phyloP scores from a whole-genome alignment of 1,284 basidiomycete genomes.

The Tilletia caries region DNA sequence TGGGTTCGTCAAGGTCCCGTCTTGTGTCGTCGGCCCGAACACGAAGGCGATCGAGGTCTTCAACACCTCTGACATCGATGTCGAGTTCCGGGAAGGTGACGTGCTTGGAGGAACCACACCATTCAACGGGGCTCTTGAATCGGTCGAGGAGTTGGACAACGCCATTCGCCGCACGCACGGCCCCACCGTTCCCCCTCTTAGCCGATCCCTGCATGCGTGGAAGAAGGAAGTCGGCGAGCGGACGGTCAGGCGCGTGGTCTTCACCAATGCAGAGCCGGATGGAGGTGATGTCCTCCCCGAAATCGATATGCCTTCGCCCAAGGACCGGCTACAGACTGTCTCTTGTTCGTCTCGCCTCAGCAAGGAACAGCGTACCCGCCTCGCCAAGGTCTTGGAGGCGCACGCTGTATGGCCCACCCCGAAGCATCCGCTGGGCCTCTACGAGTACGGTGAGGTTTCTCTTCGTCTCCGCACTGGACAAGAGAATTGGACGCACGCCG shows the following conservation, averaged over 20 bases:
- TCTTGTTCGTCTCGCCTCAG: background rate
- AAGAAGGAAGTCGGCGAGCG: background rate
- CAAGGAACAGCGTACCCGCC: background rate
- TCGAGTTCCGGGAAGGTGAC: background rate
- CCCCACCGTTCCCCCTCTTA: too few species aligned
- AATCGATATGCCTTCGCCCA: background rate
- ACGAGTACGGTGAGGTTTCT: background rate
- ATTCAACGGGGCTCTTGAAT: background rate
- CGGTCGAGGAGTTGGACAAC: too few species aligned
- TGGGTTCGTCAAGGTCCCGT: background rate
- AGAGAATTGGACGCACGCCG: constrained; percentile 16
- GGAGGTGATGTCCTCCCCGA: background rate
- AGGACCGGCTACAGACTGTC: background rate
- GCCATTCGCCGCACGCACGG: too few species aligned
- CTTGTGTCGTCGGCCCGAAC: background rate
- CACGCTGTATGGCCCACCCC: background rate
- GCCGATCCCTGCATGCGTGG: too few species aligned
- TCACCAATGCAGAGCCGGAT: background rate
- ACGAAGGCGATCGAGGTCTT: background rate
- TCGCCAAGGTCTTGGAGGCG: background rate
- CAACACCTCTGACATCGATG: background rate
- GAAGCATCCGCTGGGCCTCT: background rate
- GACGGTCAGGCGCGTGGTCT: background rate
- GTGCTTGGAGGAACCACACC: background rate
- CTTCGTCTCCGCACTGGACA: background rate